Conservation (phyloP, 805 yeast species). For the Yamadazyma olivae region DNA sequence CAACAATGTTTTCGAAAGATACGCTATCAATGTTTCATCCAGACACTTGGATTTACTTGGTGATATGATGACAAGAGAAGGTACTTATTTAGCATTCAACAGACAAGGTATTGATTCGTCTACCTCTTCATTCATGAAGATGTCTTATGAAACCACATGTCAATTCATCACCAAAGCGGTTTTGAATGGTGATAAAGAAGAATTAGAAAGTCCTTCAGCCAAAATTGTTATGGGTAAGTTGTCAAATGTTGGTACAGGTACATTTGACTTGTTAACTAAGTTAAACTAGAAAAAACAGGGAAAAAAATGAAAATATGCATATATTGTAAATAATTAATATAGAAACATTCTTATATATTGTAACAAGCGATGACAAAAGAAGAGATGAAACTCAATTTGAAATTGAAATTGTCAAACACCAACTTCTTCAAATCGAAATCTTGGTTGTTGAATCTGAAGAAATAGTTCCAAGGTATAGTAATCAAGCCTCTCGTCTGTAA, state of each 20-base stretch:
- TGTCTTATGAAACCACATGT: constrained; percentile 98
- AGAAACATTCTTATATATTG: constrained; percentile 27
- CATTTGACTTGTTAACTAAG: constrained; percentile 73
- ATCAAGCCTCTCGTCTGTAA: constrained; percentile 55
- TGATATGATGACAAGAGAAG: constrained; percentile 99
- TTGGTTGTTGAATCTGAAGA: constrained; percentile 29
- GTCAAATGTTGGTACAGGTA: constrained; percentile 91
- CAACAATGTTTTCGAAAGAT: constrained; percentile 91
- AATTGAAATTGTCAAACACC: constrained; percentile 58
- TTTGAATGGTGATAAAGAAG: constrained; percentile 85
- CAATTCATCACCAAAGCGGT: constrained; percentile 97
- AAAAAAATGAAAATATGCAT: background rate
- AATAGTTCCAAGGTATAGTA: constrained; percentile 41
- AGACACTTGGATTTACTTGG: constrained; percentile 97
- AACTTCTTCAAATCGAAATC: constrained; percentile 46
- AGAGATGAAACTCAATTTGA: constrained; percentile 53
- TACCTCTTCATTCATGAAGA: constrained; percentile 95
- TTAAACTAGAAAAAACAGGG: constrained; percentile 4
- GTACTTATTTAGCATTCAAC: constrained; percentile 92
- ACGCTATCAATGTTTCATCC: constrained; percentile 87
- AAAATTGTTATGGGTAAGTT: constrained; percentile 89
- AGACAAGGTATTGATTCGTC: constrained; percentile 97
- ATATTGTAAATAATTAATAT: constrained; percentile 1
- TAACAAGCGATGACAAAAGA: constrained; percentile 60
- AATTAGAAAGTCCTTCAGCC: constrained; percentile 88